Evolutionary conservation across 2,329 filamentous ascomycete species (phyloP), one percentile per base, ranked within the genome.

Genomic region (Aspergillus jensenii): DNA sequence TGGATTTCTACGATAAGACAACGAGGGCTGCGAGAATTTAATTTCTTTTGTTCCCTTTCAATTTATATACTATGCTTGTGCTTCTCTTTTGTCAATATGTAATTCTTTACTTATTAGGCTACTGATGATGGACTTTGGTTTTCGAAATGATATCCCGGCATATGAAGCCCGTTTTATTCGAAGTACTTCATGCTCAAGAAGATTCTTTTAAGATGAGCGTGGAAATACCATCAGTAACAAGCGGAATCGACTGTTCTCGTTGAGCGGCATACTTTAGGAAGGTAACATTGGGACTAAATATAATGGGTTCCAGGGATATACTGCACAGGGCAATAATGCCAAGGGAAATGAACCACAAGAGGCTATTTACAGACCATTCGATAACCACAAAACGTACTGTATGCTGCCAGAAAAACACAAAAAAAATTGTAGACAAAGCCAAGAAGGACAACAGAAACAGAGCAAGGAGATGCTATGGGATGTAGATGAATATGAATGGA

Each of bases 1-100:
- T 97, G 69, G 93, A 97, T 77, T 96, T 97, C 77, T 96, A 90
- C 73, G 93, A 98, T 61, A 79, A 79, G 66, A 77, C 75, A 33
- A 78, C 76, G 25, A 68, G 76, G 46, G 76, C 76, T 43, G 68
- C 69, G 33, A 69, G 74, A 52, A 68, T 74, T 50, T 75, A 61
- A 25, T 54, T 21, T 49, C 9, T 14, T 39, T 46, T 39, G 37
- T 35, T 46, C 37, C 27, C 19, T 48, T 23, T n/a, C 15, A 12
- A 19, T 41, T 41, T 52, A 52, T 40, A 41, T 44, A 33, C 17
- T 17, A n/a, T 33, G 21, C 53, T 52, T 14, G 50, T 41, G 7
- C 50, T 9, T 60, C 59, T 60, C 33, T 62, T 58, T 43, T 43
- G 40, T 43, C n/a, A 19, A 17, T 43, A 43, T 21, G 11, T 43